Base-by-base conservation (phyloP, 2,329 filamentous ascomycete genomes). In the Cadophora malorum region DNA sequence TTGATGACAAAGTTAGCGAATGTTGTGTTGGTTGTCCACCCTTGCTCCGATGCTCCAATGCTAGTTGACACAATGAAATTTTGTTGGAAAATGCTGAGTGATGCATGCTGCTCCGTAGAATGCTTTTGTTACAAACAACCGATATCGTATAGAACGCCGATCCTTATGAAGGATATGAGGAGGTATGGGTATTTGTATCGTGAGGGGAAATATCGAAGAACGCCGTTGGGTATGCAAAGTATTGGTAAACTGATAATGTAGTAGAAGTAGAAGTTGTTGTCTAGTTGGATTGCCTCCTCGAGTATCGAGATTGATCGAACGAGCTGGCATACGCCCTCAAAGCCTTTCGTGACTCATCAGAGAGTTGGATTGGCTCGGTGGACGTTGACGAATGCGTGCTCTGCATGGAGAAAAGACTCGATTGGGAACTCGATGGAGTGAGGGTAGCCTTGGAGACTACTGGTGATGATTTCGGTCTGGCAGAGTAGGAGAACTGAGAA, bases 261-360 rank as follows among this genome's bases (percentile, higher is more conserved):
- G 66, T 64, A 53, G 45, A 62, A 68, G 53, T 47, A n/a, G 58
- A 65, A n/a, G 41, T 47, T 14, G 16, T 67, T 70, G 71, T 76
- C 45, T 76, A 70, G 33, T 72, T 73, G n/a, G 76, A 78, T 72
- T 76, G 76, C 49, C 77, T 72, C 63, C 76, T 70, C 19, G 71
- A 73, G 61, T 78, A 76, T 65, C 77, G 76, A 67, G 76, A 78
- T 66, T 94, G 91, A 80, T 97, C 94, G 78, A 97, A 97, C 1
- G 91, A 93, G 77, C 91, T 92, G 73, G 92, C 92, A 80, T 97
- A 97, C 73, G 91, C 90, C 77, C 90, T 89, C 45, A 97, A 86
- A 79, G 97, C 93, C 79, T 88, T 89, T 75, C 88, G 89, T 33
- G 92, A 90, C 79, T 91, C 91, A 72, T 92, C 89, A 3, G 93